Base-by-base conservation (phyloP, 1,284 basidiomycete species). In the Trametes sp. region DNA sequence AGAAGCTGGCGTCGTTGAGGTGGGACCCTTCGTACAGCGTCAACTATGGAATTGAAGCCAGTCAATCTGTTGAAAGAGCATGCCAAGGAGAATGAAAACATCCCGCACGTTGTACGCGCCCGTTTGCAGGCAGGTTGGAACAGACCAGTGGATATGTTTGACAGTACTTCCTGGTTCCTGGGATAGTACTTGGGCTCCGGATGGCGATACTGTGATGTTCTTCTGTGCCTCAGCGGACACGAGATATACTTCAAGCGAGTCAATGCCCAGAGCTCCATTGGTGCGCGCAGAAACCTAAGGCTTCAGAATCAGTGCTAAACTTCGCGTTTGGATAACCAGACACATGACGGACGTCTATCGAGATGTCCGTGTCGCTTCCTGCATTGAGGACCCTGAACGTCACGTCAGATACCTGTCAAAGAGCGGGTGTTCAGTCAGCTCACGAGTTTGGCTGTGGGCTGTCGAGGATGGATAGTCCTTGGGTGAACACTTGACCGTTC, bases 41-140 rank as follows among this genome's bases (percentile, higher is more conserved):
- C 49, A 85, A 73, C 83, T 85, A 58, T 33, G 13, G 50, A 19
- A 19, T 9, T 8, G 11, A 7, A 13, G 9, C 11, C 4, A 19
- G 19, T 2, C n/a, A n/a, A 10, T 4, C 11, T 36, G 4, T 23
- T 49, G 13, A 38, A 9, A 36, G n/a, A 19, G 33, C n/a, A 55
- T n/a, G 14, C 8, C 19, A 53, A 31, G 51, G 57, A 28, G 19
- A 26, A 19, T n/a, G 5, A 1, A 56, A 36, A 21, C 16, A 69
- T n/a, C n/a, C n/a, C 80, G 62, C 60, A 84, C 83, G 66, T 86
- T 86, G 65, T 86, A 86, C 23, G 73, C 56, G 31, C 84, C 84
- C n/a, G 75, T 62, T 4, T 76, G 71, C 8, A 84, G 66, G 65
- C 84, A 85, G 4, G 70, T 68, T 0, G 83, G 81, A 24, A 86